These are phyloP conservation scores for Dictyostelium firmibasis DNA, from an alignment of 78 protist genomes.

Conservation along the genomic window DNA sequence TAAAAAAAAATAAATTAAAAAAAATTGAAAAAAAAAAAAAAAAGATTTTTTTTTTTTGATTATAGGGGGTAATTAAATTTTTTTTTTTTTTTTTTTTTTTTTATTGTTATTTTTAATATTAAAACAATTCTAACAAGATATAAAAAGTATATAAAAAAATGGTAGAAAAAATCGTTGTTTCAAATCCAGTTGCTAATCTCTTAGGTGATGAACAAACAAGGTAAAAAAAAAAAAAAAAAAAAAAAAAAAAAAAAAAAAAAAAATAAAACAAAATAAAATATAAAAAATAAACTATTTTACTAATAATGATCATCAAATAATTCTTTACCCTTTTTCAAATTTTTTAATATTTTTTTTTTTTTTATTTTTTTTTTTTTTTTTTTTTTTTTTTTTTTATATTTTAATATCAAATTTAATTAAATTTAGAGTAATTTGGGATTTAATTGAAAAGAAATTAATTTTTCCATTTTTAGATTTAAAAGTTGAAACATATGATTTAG, in stretches of 20 bases:
- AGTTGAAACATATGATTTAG: slow-evolving; percentile 85
- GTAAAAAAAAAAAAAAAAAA: background rate
- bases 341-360: too few species aligned
- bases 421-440: slow-evolving; percentile 87
- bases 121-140: background rate
- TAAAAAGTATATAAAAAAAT: background rate
- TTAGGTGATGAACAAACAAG: slow-evolving; percentile 7
- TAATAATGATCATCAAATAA: background rate
- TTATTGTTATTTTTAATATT: background rate
- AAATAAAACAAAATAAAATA: too few species aligned
- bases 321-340: too few species aligned
- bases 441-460: slow-evolving; percentile 91
- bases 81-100: background rate
- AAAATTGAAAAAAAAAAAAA: too few species aligned
- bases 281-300: too few species aligned
- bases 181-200: slow-evolving; percentile 86
- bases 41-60: background rate
- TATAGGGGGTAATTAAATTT: background rate
- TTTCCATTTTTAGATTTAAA: slow-evolving; percentile 78
- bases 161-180: slow-evolving; percentile 60
- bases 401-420: background rate
- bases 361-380: too few species aligned
- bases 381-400: too few species aligned
- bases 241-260: too few species aligned
- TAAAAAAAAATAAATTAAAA: too few species aligned